A percentile compares a stretch with the other conserved stretches of the same genome.
Evolutionary conservation across 1,284 basidiomycete genomes (phyloP).

Genomic region (Mycosarcoma mackinlayi): DNA sequence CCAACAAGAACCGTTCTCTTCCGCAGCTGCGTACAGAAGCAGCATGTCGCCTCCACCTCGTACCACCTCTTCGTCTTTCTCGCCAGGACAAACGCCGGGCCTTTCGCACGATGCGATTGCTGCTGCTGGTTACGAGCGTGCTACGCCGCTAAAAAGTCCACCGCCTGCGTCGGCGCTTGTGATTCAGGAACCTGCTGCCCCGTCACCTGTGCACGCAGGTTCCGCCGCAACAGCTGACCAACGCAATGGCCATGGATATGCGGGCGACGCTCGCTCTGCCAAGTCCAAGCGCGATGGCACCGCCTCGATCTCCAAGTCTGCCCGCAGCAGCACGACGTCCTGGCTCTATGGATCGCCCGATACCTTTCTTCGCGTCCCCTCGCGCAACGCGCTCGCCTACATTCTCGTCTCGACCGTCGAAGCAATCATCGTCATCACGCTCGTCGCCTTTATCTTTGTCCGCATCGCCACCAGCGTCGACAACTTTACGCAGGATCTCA

Average conservation of each 20-base stretch:
- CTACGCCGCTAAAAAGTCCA: conserved; percentile 6
- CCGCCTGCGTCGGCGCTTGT: conserved; percentile 28
- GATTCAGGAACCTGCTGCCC: conserved; percentile 18
- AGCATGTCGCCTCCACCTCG: conserved; percentile 20
- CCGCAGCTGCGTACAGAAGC: conserved; percentile 32
- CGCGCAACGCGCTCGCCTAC: conserved; percentile 23
- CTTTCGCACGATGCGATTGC: conserved; percentile 5
- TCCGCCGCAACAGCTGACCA: neutral
- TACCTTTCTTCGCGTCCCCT: conserved; percentile 35
- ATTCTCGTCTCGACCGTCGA: conserved; percentile 45
- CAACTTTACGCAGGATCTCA: conserved; percentile 55
- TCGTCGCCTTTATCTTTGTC: conserved; percentile 56
- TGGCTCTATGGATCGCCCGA: conserved; percentile 26
- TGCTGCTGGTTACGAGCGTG: conserved; percentile 18
- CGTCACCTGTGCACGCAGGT: conserved; percentile 9
- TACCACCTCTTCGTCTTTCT: conserved; percentile 1
- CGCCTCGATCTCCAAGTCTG: conserved; percentile 36
- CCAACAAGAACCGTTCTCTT: conserved; percentile 26
- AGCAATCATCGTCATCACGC: conserved; percentile 47
- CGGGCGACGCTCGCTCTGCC: conserved; percentile 8
- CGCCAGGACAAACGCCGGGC: neutral
- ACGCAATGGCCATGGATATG: neutral
- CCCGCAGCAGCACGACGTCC: conserved; percentile 26
- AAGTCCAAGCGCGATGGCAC: conserved; percentile 26
- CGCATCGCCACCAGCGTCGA: conserved; percentile 39